Conservation (phyloP, 2,329 filamentous ascomycete species). For the Aspergillus sp. region DNA sequence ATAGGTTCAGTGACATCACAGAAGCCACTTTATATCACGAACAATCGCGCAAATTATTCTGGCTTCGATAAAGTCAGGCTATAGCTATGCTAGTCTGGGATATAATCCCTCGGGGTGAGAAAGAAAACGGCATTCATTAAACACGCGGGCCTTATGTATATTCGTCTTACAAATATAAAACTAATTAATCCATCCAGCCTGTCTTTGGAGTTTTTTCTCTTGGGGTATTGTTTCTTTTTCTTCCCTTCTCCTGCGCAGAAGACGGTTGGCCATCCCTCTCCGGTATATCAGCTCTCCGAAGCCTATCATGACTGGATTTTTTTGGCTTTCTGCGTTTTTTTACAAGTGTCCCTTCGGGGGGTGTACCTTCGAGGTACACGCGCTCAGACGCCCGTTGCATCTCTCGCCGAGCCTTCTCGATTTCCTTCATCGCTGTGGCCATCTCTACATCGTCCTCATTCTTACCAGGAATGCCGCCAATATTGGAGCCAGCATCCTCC, state of each 20-base stretch:
- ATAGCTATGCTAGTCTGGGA: neutral
- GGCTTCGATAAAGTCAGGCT: neutral
- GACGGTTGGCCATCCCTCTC: neutral
- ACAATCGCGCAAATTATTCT: no score
- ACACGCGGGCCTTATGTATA: neutral
- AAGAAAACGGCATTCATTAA: neutral
- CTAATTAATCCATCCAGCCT: neutral
- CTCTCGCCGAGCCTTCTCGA: conserved; percentile 80
- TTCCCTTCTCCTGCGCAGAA: neutral
- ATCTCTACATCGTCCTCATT: conserved; percentile 83
- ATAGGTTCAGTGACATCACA: no score
- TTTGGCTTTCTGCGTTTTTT: conserved; percentile 59
- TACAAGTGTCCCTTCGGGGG: conserved; percentile 47
- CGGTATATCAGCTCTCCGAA: conserved; percentile 2
- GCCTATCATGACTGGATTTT: conserved; percentile 14
- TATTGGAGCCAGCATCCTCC: conserved; percentile 19
- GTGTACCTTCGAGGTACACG: conserved; percentile 50
- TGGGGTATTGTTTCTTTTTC: neutral
- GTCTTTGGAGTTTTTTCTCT: neutral
- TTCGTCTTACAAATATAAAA: neutral
- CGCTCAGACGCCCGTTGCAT: conserved; percentile 62
- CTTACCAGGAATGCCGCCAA: conserved; percentile 57
- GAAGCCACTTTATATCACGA: no score
- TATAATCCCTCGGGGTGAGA: no score
- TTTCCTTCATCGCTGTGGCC: conserved; percentile 81